Percentiles rank a stretch among this genome's conserved stretches.
Evolutionary conservation across 2,329 filamentous ascomycete species (phyloP).

Genomic region (Cordyceps farinosa): DNA sequence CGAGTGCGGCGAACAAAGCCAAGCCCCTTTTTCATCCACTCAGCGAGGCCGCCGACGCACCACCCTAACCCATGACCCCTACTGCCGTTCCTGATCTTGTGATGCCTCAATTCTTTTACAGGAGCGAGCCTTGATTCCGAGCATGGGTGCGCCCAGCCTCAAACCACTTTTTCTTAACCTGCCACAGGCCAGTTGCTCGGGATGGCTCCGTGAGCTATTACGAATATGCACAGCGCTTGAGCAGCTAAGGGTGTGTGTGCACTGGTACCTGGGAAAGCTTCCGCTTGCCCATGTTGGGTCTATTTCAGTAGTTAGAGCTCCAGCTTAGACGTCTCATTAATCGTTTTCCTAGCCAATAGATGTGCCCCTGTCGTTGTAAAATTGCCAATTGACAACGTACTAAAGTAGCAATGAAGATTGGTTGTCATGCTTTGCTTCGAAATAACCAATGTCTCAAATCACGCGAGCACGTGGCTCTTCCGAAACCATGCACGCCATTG

Average conservation of each 20-base stretch:
- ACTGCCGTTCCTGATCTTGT: constrained; percentile 16
- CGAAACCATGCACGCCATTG: background rate
- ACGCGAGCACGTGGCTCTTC: background rate
- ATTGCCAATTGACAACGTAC: background rate
- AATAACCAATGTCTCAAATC: background rate
- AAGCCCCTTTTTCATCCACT: constrained; percentile 7
- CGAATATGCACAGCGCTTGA: too few relatives aligned
- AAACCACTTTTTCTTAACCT: background rate
- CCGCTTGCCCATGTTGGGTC: background rate
- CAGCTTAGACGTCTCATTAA: background rate
- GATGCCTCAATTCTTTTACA: constrained; percentile 10
- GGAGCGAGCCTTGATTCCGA: background rate
- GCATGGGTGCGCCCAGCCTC: constrained; percentile 1
- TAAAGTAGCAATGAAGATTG: background rate
- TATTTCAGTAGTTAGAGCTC: background rate
- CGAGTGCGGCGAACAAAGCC: background rate
- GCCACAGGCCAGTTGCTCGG: background rate
- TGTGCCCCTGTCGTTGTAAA: background rate
- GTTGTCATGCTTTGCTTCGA: background rate
- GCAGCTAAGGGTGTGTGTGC: too few relatives aligned
- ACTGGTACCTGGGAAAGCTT: background rate
- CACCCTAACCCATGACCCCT: constrained; percentile 17
- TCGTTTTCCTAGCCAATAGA: background rate
- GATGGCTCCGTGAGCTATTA: background rate
- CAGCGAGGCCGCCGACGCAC: background rate